phyloP scores from a whole-genome alignment of 2,329 filamentous ascomycete genomes.

The Parastagonospora avenae region DNA sequence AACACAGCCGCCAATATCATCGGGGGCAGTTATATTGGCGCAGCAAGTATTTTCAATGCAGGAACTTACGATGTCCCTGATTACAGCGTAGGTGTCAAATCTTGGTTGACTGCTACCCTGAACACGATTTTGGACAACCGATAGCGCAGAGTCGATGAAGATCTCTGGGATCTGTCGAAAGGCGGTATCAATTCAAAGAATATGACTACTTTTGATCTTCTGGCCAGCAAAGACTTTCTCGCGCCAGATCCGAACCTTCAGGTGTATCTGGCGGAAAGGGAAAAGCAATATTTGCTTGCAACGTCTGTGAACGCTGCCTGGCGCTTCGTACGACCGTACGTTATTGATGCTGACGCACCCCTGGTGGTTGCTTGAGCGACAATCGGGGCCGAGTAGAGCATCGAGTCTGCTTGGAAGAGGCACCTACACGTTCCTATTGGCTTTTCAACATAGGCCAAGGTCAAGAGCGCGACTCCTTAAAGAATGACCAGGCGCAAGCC shows the following conservation, averaged over 20 bases:
- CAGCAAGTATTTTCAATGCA: background rate
- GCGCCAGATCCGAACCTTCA: background rate
- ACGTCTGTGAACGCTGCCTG: background rate
- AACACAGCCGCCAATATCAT: too few species aligned
- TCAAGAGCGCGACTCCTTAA: background rate
- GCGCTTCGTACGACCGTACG: background rate
- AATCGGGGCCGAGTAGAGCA: background rate
- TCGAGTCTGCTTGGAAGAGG: background rate
- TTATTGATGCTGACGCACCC: slow-evolving; percentile 1
- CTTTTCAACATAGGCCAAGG: background rate
- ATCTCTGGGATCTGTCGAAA: background rate
- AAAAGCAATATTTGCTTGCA: background rate
- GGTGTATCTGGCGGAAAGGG: background rate
- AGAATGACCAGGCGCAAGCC: background rate
- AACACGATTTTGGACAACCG: background rate
- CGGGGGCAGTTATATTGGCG: background rate
- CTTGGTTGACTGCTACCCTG: background rate
- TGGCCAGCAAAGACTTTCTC: background rate
- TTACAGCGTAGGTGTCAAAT: background rate
- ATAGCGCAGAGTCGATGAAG: background rate
- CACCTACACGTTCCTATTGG: background rate
- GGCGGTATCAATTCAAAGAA: background rate
- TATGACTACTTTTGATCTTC: background rate
- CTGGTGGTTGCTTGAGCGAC: background rate
- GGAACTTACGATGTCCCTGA: background rate